Evolutionary conservation across 2,329 filamentous ascomycete species (phyloP), one percentile per base, ranked within the genome.

Genomic region (Trichoderma harzianum): DNA sequence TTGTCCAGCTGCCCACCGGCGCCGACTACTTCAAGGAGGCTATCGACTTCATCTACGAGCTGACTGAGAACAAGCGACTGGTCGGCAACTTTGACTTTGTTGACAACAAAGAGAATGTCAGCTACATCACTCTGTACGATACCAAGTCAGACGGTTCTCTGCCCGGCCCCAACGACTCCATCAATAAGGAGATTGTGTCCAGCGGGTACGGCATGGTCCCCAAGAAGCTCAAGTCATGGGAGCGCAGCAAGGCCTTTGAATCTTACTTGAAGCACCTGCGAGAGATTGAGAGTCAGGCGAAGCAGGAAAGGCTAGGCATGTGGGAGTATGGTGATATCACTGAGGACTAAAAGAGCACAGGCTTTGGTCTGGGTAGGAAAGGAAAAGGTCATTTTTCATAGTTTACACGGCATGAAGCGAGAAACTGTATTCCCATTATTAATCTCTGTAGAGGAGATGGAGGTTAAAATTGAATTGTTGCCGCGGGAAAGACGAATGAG

Each of bases 321-420:
- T 99, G 95, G 95, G 96, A 99, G 87, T 99, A 98, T 82, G 96
- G 96, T 76, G 96, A 98, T 81, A 87, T 97, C 79, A 97, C 94
- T 16, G 95, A 97, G 84, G 94, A 97, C 79, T 94, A 90, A 36
- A 36, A 43, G 16, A 81, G 66, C n/a, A 16, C 21, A 30, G 36
- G 39, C 34, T 53, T 43, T 43, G 26, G n/a, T 65, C 51, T 14
- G 10, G 43, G 43, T 51, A 36, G 39, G 26, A 26, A 34, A 47
- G 30, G 24, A 47, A 24, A 60, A 60, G 10, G 55, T 70, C 14
- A 24, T 51, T 34, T 34, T 61, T 62, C 28, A 69, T 51, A 58
- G 36, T 61, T 47, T 26, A 69, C 10, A 53, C 11, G 4, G 57
- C 57, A 61, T 69, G 8, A n/a, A 57, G 55, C 30, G 53, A 63